Conservation (phyloP, 305 asterid species). For the Solanum hybrid region DNA sequence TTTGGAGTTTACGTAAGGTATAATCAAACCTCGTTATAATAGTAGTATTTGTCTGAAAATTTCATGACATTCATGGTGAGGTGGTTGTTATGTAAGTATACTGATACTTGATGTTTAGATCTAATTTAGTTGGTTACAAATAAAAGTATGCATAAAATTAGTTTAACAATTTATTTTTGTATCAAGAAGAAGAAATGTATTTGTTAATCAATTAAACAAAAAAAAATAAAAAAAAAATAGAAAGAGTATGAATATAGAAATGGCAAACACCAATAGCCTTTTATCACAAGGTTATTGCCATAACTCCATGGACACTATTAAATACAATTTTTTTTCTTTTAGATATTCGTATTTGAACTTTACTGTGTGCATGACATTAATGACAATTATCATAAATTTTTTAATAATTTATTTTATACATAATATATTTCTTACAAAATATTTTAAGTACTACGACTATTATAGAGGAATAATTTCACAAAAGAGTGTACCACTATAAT, state of each 20-base stretch:
- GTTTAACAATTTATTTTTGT: too few species aligned
- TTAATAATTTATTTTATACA: not conserved
- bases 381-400: not conserved
- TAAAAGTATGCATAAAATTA: too few species aligned
- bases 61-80: not conserved
- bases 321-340: too few species aligned
- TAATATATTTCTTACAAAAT: not conserved
- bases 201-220: too few species aligned
- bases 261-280: not conserved
- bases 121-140: not conserved
- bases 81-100: not conserved
- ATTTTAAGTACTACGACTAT: not conserved
- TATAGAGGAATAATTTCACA: not conserved
- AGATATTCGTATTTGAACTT: too few species aligned
- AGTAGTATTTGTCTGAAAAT: too few species aligned
- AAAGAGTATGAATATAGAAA: not conserved
- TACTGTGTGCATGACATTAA: not conserved
- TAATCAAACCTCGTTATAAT: too few species aligned
- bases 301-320: not conserved
- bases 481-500: not conserved
- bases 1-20: not conserved
- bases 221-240: too few species aligned
- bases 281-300: not conserved
- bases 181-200: not conserved
- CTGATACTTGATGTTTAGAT: too few species aligned